Evolutionary conservation across 2,329 filamentous ascomycete genomes (phyloP), one percentile per base, ranked within the genome.

Genomic region (Ilyonectria destructans): DNA sequence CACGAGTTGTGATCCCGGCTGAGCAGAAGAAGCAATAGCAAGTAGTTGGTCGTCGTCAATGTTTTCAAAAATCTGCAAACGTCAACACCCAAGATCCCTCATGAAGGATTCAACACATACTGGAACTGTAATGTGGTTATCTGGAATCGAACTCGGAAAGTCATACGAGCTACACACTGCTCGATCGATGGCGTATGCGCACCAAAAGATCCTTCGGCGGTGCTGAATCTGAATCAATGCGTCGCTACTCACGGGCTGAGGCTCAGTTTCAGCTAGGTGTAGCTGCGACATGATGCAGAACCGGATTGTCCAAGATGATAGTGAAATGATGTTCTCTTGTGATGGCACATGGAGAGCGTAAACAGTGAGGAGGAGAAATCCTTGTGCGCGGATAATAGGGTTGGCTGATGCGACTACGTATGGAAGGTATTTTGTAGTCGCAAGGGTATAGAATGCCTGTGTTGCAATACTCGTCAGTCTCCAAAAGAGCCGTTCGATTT

Each of bases 171-270:
- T 61, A 23, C 46, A 66, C 6, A 66, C 63, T 35, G 57, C 57
- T 37, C 63, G 46, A 13, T 66, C 63, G 17, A 66, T 56, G n/a
- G 46, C 57, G 48, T 66, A 66, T 17, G 63, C 63, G n/a, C 56
- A 66, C 63, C 63, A 66, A 17, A 66, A 66, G 21, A 60, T 21
- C 31, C 51, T 49, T 15, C 63, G 45, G 4, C 63, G 63, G 51
- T 66, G 63, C 17, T 66, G 56, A 5, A 61, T 55, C 12, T 66
- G 33, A 10, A 61, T 31, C 26, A 61, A 21, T 4, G 63, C 21
- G 10, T 61, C 57, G 26, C 26, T 15, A 29, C 23, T 46, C 6
- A 40, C n/a, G 4, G 55, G 43, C 17, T 19, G 23, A 40, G 55
- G 55, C 49, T 66, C 63, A 3, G 49, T 51, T 21, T 66, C 63